Evolutionary conservation across 768 basidiomycete genomes (phyloP).

Genomic region (Pulveroboletus sp.): DNA sequence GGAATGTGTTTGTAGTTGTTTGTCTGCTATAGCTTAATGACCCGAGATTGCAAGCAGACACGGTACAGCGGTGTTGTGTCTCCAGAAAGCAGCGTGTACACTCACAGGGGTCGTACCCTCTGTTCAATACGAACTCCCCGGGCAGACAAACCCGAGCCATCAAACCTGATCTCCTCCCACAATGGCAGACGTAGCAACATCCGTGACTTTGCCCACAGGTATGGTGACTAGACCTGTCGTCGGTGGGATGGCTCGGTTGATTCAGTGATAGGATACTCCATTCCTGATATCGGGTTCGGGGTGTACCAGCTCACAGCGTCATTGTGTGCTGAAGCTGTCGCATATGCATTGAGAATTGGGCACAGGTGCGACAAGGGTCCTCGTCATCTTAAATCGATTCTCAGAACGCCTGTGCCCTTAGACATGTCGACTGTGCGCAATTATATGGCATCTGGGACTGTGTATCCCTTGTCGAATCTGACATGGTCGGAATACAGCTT

Average conservation of each 20-base stretch:
- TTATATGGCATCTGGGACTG: conserved; percentile 3
- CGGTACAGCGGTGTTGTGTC: too few relatives aligned
- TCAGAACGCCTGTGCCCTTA: conserved; percentile 3
- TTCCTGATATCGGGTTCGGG: conserved; percentile 27
- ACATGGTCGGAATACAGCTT: conserved; percentile 14
- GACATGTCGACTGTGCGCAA: conserved; percentile 27
- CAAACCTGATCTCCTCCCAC: background rate
- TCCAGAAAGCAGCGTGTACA: background rate
- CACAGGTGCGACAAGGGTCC: conserved; percentile 18
- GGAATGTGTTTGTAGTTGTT: conserved; percentile 20
- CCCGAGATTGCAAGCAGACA: too few relatives aligned
- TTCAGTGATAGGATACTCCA: conserved; percentile 12
- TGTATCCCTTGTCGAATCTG: background rate
- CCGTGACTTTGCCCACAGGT: conserved; percentile 11
- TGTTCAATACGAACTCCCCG: conserved; percentile 1
- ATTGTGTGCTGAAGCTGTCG: conserved; percentile 13
- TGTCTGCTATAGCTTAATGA: conserved; percentile 1
- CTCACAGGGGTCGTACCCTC: conserved; percentile 1
- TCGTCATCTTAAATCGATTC: background rate
- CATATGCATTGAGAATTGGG: conserved; percentile 19
- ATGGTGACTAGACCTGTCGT: background rate
- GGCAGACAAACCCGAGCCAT: background rate
- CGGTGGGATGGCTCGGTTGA: background rate
- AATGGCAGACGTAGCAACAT: conserved; percentile 7
- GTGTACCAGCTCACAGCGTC: conserved; percentile 16